Evolutionary conservation across 768 basidiomycete species (phyloP).

Genomic region (Lactarius trivialis): DNA sequence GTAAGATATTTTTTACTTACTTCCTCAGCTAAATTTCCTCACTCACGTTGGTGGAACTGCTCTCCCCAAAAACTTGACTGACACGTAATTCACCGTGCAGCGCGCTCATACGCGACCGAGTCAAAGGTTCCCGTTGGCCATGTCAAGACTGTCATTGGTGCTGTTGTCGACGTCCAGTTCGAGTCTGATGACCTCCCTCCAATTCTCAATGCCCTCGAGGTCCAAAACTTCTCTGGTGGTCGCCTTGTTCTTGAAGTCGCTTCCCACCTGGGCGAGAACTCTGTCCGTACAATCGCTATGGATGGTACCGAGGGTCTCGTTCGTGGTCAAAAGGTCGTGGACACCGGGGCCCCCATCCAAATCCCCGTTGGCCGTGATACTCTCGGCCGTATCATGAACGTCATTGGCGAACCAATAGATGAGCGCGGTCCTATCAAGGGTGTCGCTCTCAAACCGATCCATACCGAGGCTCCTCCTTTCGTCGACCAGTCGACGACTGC

Average conservation of each 20-base stretch:
- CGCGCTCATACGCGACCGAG: constrained; percentile 89
- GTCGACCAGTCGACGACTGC: constrained; percentile 99
- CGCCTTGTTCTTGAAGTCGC: constrained; percentile 99
- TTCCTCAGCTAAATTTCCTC: background rate
- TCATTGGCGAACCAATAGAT: constrained; percentile 99
- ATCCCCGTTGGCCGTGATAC: constrained; percentile 94
- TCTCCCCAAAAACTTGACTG: constrained; percentile 23
- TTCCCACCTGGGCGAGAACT: constrained; percentile 98
- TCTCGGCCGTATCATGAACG: constrained; percentile 99
- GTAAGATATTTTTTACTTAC: constrained; percentile 34
- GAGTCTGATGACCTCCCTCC: constrained; percentile 92
- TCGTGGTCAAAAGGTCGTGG: constrained; percentile 94
- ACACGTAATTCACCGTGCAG: constrained; percentile 35
- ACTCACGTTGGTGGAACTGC: constrained; percentile 17
- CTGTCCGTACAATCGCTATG: constrained; percentile 99
- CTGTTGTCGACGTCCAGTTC: constrained; percentile 99
- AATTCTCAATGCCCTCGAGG: constrained; percentile 98
- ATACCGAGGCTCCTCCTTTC: constrained; percentile 95
- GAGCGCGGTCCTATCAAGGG: constrained; percentile 99
- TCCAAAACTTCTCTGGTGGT: constrained; percentile 88
- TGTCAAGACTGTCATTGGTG: constrained; percentile 99
- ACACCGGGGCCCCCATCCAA: constrained; percentile 93
- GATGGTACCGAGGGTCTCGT: constrained; percentile 99
- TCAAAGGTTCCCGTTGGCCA: constrained; percentile 64
- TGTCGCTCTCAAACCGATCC: constrained; percentile 86